Evolutionary conservation across 2,329 filamentous ascomycete species (phyloP).

Genomic region (Capronia americana): DNA sequence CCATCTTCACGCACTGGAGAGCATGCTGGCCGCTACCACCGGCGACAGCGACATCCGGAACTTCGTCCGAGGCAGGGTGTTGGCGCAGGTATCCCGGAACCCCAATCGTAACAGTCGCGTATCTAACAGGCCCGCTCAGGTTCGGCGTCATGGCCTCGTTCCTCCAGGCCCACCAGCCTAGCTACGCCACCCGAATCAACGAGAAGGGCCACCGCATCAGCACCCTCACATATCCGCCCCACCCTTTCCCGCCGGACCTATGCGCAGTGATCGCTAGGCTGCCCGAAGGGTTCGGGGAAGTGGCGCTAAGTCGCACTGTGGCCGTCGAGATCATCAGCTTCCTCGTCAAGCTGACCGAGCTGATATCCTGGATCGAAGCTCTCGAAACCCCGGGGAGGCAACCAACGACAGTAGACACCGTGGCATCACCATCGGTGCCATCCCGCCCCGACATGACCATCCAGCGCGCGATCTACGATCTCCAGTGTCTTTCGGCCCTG

Average conservation of each 20-base stretch:
- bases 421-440: neutral
- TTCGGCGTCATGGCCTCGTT: conserved; percentile 31
- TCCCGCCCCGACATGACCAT: conserved; percentile 20
- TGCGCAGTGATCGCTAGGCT: conserved; percentile 25
- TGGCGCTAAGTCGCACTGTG: conserved; percentile 23
- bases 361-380: conserved; percentile 19
- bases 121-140: conserved; percentile 1
- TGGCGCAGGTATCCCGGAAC: conserved; percentile 18
- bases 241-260: conserved; percentile 27
- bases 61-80: conserved; percentile 29
- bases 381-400: neutral
- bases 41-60: conserved; percentile 15
- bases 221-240: conserved; percentile 26
- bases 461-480: conserved; percentile 32
- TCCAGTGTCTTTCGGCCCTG: conserved; percentile 29
- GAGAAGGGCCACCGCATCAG: conserved; percentile 31
- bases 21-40: conserved; percentile 9
- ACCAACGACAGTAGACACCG: neutral
- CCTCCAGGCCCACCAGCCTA: conserved; percentile 27
- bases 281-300: conserved; percentile 29
- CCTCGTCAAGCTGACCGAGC: conserved; percentile 27
- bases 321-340: conserved; percentile 31
- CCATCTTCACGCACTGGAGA: conserved; percentile 29
- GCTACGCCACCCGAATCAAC: conserved; percentile 30
- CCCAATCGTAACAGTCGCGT: neutral